These are phyloP conservation scores for Adiantum capillusveneris DNA, from an alignment of 75 land plant genomes.

Conservation along the genomic window DNA sequence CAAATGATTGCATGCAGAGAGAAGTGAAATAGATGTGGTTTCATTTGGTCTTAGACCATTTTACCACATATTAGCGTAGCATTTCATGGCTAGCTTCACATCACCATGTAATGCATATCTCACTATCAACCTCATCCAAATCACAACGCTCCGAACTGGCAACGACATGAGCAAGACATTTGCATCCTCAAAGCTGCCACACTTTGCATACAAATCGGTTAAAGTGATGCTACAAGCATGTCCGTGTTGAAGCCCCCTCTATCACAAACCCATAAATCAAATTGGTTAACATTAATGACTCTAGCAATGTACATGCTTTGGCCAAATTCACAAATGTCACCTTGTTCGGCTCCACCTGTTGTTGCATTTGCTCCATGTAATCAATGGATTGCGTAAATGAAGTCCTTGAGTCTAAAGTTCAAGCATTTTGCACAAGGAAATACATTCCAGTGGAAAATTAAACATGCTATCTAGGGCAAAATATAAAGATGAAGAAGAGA, in stretches of 20 bases:
- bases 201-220: slow-evolving; percentile 47
- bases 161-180: slow-evolving; percentile 16
- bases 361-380: no score
- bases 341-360: slow-evolving; percentile 1
- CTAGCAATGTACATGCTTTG: slow-evolving; percentile 1
- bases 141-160: slow-evolving; percentile 26
- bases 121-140: slow-evolving; percentile 49
- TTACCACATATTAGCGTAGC: slow-evolving; percentile 32
- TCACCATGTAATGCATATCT: slow-evolving; percentile 39
- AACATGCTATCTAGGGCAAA: no score
- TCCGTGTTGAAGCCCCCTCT: slow-evolving; percentile 20
- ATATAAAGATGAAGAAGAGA: no score
- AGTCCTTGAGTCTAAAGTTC: no score
- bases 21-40: slow-evolving; percentile 31
- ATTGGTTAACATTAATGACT: background rate
- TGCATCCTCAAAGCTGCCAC: slow-evolving; percentile 32
- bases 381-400: no score
- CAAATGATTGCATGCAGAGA: slow-evolving; percentile 45
- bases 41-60: slow-evolving; percentile 23
- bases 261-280: slow-evolving; percentile 31
- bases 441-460: no score
- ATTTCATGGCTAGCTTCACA: slow-evolving; percentile 28
- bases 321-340: slow-evolving; percentile 7
- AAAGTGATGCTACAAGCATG: slow-evolving; percentile 28
- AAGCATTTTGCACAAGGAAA: no score